These are phyloP conservation scores for Ogataea siamensis DNA, from an alignment of 805 yeast genomes.

Conservation along the genomic window DNA sequence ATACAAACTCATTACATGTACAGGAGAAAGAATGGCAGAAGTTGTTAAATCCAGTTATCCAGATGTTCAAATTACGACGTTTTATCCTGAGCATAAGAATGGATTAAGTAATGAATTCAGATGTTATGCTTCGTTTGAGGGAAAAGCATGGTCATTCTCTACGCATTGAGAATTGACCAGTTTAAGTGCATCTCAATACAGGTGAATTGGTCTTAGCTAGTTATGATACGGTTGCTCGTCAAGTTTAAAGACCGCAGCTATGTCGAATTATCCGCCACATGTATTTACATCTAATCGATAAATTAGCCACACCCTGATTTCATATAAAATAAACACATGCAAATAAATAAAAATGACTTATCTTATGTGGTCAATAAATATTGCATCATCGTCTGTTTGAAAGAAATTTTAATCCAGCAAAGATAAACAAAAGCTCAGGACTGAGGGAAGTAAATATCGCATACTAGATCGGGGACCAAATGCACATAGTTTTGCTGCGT, in stretches of 20 bases:
- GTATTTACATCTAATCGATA: background rate
- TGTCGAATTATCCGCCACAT: background rate
- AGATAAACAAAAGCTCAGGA: no score
- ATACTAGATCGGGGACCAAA: constrained; percentile 2
- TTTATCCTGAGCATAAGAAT: constrained; percentile 76
- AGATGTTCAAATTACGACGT: constrained; percentile 60
- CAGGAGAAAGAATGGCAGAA: constrained; percentile 84
- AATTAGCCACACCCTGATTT: background rate
- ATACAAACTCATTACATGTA: constrained; percentile 65
- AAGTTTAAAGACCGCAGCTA: no score
- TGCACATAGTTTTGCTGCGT: constrained; percentile 35
- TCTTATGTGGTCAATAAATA: no score
- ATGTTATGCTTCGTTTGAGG: constrained; percentile 78
- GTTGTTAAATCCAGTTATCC: constrained; percentile 64
- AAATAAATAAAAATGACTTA: no score
- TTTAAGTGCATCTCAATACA: no score
- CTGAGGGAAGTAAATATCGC: no score
- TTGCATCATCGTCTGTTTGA: background rate
- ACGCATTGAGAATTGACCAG: no score
- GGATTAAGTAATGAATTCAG: constrained; percentile 86
- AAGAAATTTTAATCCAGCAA: no score
- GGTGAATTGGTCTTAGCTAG: no score
- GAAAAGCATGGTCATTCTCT: constrained; percentile 65
- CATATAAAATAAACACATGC: constrained; percentile 5
- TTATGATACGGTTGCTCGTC: no score